Evolutionary conservation across 2,329 filamentous ascomycete genomes (phyloP).

Genomic region (Epichloe sibirici): DNA sequence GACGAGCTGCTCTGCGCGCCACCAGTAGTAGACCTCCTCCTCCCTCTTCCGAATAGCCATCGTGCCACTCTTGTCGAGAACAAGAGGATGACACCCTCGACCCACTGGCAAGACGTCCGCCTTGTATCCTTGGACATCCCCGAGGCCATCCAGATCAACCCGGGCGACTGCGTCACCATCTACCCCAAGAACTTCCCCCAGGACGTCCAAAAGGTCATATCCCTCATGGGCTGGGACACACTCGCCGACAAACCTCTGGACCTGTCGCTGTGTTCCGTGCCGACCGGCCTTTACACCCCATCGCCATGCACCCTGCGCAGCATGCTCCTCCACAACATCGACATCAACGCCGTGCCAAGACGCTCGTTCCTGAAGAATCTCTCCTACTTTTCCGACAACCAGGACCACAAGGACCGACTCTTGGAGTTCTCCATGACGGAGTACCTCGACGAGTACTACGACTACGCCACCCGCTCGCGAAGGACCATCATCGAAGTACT

Average conservation of each 20-base stretch:
- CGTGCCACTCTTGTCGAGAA: slow-evolving; percentile 52
- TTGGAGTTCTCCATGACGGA: slow-evolving; percentile 70
- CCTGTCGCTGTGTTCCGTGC: slow-evolving; percentile 28
- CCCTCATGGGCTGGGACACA: slow-evolving; percentile 64
- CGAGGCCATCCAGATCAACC: slow-evolving; percentile 31
- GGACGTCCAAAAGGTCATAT: slow-evolving; percentile 69
- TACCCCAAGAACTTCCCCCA: slow-evolving; percentile 75
- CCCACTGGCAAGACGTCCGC: slow-evolving; percentile 92
- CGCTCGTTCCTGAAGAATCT: slow-evolving; percentile 75
- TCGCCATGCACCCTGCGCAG: slow-evolving; percentile 51
- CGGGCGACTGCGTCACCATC: slow-evolving; percentile 71
- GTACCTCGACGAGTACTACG: slow-evolving; percentile 82
- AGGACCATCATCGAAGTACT: slow-evolving; percentile 87
- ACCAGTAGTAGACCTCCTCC: slow-evolving; percentile 18
- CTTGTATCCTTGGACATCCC: slow-evolving; percentile 48
- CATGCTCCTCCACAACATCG: slow-evolving; percentile 71
- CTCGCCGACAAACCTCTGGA: slow-evolving; percentile 60
- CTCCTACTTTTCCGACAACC: slow-evolving; percentile 59
- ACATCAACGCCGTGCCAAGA: slow-evolving; percentile 80
- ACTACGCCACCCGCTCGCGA: slow-evolving; percentile 84
- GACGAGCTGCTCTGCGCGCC: slow-evolving; percentile 13
- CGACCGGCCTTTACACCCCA: slow-evolving; percentile 24
- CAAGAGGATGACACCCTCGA: slow-evolving; percentile 55
- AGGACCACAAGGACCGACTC: slow-evolving; percentile 67
- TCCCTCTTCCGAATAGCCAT: slow-evolving; percentile 47